Conservation (phyloP, 305 asterid species). For the Stenogyne calaminthoides region DNA sequence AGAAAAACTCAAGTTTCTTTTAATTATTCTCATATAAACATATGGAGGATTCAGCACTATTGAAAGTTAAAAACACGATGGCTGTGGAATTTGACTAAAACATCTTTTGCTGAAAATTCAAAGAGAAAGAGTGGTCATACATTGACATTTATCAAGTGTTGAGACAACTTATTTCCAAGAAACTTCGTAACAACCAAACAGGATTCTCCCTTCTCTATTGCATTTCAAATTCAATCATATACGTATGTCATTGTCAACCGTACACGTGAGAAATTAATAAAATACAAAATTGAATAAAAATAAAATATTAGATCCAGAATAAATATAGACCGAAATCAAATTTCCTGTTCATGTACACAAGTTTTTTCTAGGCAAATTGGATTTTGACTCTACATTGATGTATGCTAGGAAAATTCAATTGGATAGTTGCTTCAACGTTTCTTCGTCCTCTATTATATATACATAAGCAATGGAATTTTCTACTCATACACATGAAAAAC, state of each 20-base stretch:
- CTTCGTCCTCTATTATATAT: not conserved
- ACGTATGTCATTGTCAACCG: not conserved
- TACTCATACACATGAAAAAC: no score
- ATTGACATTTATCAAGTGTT: not conserved
- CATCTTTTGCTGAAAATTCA: not conserved
- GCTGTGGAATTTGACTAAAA: not conserved
- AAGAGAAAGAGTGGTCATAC: not conserved
- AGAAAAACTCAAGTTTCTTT: no score
- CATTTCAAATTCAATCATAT: not conserved
- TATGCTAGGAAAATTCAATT: not conserved
- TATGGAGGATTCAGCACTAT: not conserved
- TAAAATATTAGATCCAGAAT: not conserved
- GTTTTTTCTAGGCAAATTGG: no score
- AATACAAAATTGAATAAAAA: not conserved
- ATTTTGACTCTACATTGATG: not conserved
- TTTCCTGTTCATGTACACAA: not conserved
- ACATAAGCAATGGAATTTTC: no score
- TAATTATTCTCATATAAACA: no score
- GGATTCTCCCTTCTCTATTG: not conserved
- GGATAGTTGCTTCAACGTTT: not conserved
- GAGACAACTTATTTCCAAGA: not conserved
- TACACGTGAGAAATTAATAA: no score
- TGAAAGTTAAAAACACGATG: not conserved
- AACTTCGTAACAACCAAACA: not conserved
- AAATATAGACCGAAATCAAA: no score